Conservation (phyloP, 129 eudicot species). For the Deinandra increscens region DNA sequence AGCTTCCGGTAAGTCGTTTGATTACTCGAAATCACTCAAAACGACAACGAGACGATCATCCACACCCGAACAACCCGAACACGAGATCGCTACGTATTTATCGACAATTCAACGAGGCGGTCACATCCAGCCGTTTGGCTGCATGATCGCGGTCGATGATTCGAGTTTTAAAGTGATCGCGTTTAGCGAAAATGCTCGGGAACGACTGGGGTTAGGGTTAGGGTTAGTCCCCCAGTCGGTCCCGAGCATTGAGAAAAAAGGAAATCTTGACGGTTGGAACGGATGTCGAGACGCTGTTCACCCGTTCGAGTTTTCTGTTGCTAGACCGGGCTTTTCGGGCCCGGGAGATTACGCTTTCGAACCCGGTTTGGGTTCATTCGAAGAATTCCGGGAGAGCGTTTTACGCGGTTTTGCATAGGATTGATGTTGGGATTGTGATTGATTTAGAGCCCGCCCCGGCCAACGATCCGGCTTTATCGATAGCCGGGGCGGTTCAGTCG, state of each 20-base stretch:
- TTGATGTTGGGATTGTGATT: slow-evolving; percentile 93
- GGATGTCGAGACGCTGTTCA: slow-evolving; percentile 65
- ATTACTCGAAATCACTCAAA: slow-evolving; percentile 62
- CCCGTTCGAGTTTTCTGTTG: slow-evolving; percentile 48
- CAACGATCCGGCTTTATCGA: slow-evolving; percentile 75
- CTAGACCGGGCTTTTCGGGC: slow-evolving; percentile 69
- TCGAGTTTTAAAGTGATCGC: slow-evolving; percentile 54
- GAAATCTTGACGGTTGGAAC: slow-evolving; percentile 57
- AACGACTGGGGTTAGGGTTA: slow-evolving; percentile 61
- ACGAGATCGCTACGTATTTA: slow-evolving; percentile 70
- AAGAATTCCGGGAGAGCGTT: slow-evolving; percentile 69
- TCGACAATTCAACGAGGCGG: slow-evolving; percentile 86
- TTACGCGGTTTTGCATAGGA: slow-evolving; percentile 83
- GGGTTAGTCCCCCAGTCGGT: slow-evolving; percentile 70
- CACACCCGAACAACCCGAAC: slow-evolving; percentile 67
- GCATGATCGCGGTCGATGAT: slow-evolving; percentile 70
- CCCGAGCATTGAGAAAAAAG: slow-evolving; percentile 52
- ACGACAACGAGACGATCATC: slow-evolving; percentile 43
- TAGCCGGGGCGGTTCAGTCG: slow-evolving; percentile 88
- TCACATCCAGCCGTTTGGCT: slow-evolving; percentile 81
- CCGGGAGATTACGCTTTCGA: slow-evolving; percentile 51
- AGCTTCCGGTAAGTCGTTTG: slow-evolving; percentile 70
- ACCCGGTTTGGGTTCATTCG: slow-evolving; percentile 83
- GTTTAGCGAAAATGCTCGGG: slow-evolving; percentile 70
- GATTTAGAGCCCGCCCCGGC: slow-evolving; percentile 83